Evolutionary conservation across 352 stramenopile species (phyloP), one percentile per base, ranked within the genome.

Genomic region (Globisporangium nagaii): DNA sequence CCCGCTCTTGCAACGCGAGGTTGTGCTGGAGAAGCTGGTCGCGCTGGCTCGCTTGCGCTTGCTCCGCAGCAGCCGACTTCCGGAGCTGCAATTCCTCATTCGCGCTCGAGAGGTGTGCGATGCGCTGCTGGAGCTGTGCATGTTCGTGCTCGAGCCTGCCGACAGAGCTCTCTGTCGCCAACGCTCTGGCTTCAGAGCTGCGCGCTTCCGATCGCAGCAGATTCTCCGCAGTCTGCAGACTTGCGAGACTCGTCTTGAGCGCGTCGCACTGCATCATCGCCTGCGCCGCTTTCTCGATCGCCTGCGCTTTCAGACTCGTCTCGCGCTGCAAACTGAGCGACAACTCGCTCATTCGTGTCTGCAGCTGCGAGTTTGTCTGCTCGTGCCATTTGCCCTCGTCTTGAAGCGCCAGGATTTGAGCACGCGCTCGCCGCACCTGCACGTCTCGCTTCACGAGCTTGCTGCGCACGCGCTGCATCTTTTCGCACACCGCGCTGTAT

Each of bases 401-500:
- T 12, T 63, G 53, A 39, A 48, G 45, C 20, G 67, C 60, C 1
- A 34, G 51, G n/a, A 56, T 30, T 20, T 68, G 66, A 1, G 73
- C 76, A 0, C 60, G 65, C 10, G 63, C 56, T 39, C 79, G 58
- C 8, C 54, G 60, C 11, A 73, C 55, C 37, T 68, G 72, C 17
- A 73, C 62, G 42, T 80, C 58, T 36, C 63, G 68, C n/a, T 37
- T 56, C 13, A 41, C 43, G 36, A 87, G 45, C 22, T 62, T 62
- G 19, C 53, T 42, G n/a, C 62, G 62, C 53, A 71, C 45, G 1
- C 35, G 54, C 60, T 84, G 69, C 39, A 84, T 62, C 24, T 73
- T 70, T 15, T 56, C 44, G 46, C 76, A 87, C 20, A 82, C 60
- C 11, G 42, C 51, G 22, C 70, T 70, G 52, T 74, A 87, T 8